Percentiles rank a stretch among this genome's conserved stretches.
Conservation (phyloP, 1,139 yeast species). For the Arxiozyma slooffiae region DNA sequence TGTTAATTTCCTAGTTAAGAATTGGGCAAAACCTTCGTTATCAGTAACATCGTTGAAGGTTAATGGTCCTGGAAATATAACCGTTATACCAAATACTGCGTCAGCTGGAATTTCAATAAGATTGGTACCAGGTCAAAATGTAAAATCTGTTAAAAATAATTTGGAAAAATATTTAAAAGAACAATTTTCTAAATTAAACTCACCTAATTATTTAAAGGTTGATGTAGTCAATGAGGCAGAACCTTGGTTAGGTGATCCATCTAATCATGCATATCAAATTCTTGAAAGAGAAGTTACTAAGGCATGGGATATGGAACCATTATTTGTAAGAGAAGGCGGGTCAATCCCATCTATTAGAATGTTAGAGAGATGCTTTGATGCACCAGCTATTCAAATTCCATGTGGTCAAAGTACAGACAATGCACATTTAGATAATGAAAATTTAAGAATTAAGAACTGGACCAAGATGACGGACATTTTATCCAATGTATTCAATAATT, state of each 20-base stretch:
- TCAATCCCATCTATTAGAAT: conserved; percentile 86
- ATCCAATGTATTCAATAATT: conserved; percentile 41
- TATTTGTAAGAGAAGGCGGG: conserved; percentile 91
- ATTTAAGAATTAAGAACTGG: conserved; percentile 68
- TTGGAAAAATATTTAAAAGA: conserved; percentile 40
- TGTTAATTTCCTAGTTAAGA: conserved; percentile 54
- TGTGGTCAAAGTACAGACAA: conserved; percentile 94
- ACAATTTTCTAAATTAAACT: conserved; percentile 39
- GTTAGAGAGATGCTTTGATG: conserved; percentile 68
- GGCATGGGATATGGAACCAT: conserved; percentile 63
- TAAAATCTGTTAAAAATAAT: conserved; percentile 44
- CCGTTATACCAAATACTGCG: conserved; percentile 80
- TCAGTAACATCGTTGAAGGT: conserved; percentile 82
- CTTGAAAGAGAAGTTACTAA: conserved; percentile 47
- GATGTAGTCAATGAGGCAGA: conserved; percentile 75
- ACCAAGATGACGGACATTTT: conserved; percentile 64
- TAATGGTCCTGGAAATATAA: conserved; percentile 82
- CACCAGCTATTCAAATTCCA: conserved; percentile 92
- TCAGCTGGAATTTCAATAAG: conserved; percentile 71
- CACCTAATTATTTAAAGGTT: conserved; percentile 53
- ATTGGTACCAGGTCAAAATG: conserved; percentile 80
- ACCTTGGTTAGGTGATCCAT: conserved; percentile 90
- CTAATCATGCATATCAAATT: conserved; percentile 59
- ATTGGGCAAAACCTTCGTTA: conserved; percentile 86
- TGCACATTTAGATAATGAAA: conserved; percentile 85